Evolutionary conservation across 805 yeast species (phyloP), one percentile per base, ranked within the genome.

Genomic region (Starmerella lactis-condensi): DNA sequence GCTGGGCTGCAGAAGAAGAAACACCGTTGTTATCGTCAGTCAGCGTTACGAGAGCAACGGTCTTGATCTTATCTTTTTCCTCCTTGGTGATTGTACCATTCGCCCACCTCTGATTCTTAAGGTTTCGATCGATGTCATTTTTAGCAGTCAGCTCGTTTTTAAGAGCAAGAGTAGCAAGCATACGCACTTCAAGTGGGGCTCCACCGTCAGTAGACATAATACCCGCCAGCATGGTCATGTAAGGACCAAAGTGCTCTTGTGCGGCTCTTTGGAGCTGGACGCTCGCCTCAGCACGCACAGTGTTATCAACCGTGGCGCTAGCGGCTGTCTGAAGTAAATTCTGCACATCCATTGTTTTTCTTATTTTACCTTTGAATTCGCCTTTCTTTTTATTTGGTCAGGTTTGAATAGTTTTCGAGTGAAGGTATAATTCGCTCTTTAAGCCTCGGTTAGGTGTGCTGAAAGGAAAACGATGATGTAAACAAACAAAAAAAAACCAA

Each of bases 71-170:
- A 6, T 56, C 47, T 53, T 71, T 78, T 19, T 67, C 59, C 4
- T 56, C 61, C 2, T 47, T 49, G 51, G 17, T 61, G 50, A 23
- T 31, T 15, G 32, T 72, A 51, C 41, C 42, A 26, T 24, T 30
- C 13, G 36, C 37, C 95, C 96, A 85, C 39, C 89, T 69, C 47
- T 68, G 69, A 11, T 71, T 67, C 49, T 70, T 75, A 24, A 61
- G 65, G 26, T 52, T 54, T 42, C 64, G 68, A 42, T 68, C 70
- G n/a, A 56, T 54, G 4, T 61, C 43, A 48, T 78, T 91, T 45
- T 83, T 85, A 11, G 95, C 72, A 5, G 79, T 70, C 46, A 85
- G 64, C 58, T 78, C 79, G 57, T 85, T 85, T 60, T 85, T 85
- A 48, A 81, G 61, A 14, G 75, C 75, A 39, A 85, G 61, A 25